phyloP scores from a whole-genome alignment of 2,329 filamentous ascomycete species.

The Botrytis fabae region DNA sequence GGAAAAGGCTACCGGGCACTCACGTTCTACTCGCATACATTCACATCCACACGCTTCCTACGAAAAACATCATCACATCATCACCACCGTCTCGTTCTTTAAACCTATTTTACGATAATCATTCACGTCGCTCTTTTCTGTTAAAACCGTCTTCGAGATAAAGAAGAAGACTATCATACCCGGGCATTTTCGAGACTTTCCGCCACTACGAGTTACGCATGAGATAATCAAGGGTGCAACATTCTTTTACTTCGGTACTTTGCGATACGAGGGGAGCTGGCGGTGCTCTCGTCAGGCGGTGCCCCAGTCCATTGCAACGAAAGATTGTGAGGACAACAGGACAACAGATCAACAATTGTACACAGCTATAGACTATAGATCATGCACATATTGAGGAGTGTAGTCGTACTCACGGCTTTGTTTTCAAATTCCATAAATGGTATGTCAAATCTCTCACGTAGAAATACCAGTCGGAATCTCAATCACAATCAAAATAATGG shows the following conservation, averaged over 20 bases:
- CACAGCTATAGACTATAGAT: slow-evolving; percentile 16
- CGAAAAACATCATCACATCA: not conserved
- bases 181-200: not conserved
- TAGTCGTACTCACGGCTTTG: slow-evolving; percentile 32
- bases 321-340: slow-evolving; percentile 18
- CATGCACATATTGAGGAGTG: slow-evolving; percentile 35
- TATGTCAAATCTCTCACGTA: not conserved
- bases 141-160: not conserved
- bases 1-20: not conserved
- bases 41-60: not conserved
- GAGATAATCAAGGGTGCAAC: not conserved
- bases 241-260: not conserved
- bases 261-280: not conserved
- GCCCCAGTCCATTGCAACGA: slow-evolving; percentile 11
- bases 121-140: not conserved
- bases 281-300: slow-evolving; percentile 6
- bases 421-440: slow-evolving; percentile 28
- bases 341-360: slow-evolving; percentile 11
- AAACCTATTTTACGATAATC: not conserved
- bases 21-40: not conserved
- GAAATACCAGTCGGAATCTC: not conserved
- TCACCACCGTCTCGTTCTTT: not conserved
- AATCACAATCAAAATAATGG: not conserved
- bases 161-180: not conserved
- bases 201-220: not conserved